Conservation (phyloP, 108 stramenopile genomes). For the Tribonema minus region DNA sequence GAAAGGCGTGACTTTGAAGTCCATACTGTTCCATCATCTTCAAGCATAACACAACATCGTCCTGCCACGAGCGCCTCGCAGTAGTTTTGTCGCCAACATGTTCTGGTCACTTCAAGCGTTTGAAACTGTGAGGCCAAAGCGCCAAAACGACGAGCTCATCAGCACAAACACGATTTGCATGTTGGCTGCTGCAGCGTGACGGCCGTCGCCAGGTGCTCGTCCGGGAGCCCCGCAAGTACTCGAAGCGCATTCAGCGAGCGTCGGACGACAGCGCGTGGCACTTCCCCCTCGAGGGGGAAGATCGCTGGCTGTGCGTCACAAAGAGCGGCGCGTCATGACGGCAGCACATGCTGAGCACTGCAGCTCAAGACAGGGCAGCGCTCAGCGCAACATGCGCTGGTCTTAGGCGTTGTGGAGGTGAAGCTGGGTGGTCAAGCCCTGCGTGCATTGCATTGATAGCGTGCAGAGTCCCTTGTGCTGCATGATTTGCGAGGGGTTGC, state of each 20-base stretch:
- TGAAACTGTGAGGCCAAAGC: background rate
- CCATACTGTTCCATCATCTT: background rate
- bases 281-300: constrained; percentile 18
- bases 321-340: background rate
- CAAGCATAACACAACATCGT: background rate
- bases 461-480: no score
- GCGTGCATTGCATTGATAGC: no score
- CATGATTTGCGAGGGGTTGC: no score
- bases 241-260: constrained; percentile 26
- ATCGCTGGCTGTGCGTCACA: constrained; percentile 20
- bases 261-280: background rate
- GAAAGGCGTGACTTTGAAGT: background rate
- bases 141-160: no score
- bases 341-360: background rate
- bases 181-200: background rate
- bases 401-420: no score
- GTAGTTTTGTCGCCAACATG: background rate
- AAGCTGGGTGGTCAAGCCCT: no score
- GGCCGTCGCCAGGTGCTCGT: constrained; percentile 11
- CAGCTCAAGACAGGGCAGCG: no score
- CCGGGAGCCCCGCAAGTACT: constrained; percentile 22
- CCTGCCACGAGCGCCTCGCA: no score
- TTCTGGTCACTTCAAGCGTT: no score
- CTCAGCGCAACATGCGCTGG: no score
- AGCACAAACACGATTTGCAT: background rate